A percentile compares a stretch with the other conserved stretches of the same genome.
phyloP scores from a whole-genome alignment of 768 basidiomycete genomes.

The Leccinum variicolor region DNA sequence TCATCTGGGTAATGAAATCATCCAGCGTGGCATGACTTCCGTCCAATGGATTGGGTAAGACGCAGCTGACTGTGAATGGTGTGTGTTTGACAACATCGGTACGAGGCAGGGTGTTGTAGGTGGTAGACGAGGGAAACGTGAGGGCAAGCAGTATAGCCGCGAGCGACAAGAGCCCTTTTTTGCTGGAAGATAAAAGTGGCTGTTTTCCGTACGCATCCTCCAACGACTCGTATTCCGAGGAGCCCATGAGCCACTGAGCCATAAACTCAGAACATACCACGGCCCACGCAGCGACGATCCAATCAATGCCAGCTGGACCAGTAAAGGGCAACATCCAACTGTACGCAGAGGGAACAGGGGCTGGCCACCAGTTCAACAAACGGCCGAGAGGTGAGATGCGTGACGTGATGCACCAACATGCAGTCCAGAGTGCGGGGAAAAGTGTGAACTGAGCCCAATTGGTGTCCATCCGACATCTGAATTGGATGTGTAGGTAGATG shows the following conservation, averaged over 20 bases:
- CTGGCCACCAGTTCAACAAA: conserved; percentile 61
- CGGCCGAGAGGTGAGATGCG: conserved; percentile 65
- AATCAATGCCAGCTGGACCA: conserved; percentile 65
- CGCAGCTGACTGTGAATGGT: conserved; percentile 62
- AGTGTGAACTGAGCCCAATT: conserved; percentile 47
- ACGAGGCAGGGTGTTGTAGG: conserved; percentile 37
- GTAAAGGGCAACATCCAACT: conserved; percentile 56
- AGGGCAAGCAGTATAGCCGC: conserved; percentile 41
- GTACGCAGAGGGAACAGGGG: conserved; percentile 55
- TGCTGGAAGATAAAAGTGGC: conserved; percentile 17
- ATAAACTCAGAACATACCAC: conserved; percentile 54
- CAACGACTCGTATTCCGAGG: conserved; percentile 14
- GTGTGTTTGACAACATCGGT: conserved; percentile 41
- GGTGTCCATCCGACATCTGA: conserved; percentile 27
- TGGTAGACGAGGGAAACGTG: conserved; percentile 54
- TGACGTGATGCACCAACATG: conserved; percentile 53
- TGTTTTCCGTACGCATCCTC: conserved; percentile 4
- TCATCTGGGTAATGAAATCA: conserved; percentile 61
- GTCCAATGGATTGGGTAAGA: conserved; percentile 49
- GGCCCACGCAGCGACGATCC: conserved; percentile 76
- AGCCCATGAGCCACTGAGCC: conserved; percentile 57
- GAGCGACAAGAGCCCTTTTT: conserved; percentile 35
- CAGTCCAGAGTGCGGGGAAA: conserved; percentile 72
- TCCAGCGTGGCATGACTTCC: conserved; percentile 47
- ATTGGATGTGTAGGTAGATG: conserved; percentile 38